Evolutionary conservation across 2,329 filamentous ascomycete species (phyloP).

Genomic region (Aspergillus sergii): DNA sequence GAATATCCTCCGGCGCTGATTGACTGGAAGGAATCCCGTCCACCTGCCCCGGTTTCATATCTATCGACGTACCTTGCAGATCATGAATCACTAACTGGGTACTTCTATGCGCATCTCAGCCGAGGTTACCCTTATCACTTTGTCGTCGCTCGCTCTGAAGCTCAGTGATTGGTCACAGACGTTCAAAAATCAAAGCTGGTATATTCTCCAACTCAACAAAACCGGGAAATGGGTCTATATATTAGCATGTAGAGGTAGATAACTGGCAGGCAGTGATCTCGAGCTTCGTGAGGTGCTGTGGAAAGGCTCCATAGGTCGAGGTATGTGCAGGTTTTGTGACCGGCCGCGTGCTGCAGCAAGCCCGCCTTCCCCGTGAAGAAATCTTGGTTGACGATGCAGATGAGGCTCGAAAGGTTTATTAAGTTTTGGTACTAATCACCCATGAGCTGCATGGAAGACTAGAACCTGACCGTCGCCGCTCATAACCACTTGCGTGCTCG

Average conservation of each 20-base stretch:
- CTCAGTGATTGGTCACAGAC: neutral
- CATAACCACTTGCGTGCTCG: constrained; percentile 5
- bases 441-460: neutral
- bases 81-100: neutral
- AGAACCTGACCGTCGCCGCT: neutral
- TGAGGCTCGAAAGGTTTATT: neutral
- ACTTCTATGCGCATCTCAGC: neutral
- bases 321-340: constrained; percentile 9
- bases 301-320: constrained; percentile 5
- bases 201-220: neutral
- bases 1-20: constrained; percentile 7
- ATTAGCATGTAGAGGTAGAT: neutral
- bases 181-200: neutral
- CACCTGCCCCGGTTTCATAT: constrained; percentile 19
- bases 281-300: too few species aligned
- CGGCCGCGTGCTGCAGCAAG: constrained; percentile 6
- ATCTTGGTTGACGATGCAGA: neutral
- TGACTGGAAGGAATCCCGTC: constrained; percentile 12
- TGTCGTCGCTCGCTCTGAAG: neutral
- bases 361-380: constrained; percentile 10
- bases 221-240: neutral
- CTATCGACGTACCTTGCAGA: constrained; percentile 24
- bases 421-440: neutral
- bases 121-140: too few species aligned
- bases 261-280: neutral